A percentile compares a stretch with the other conserved stretches of the same genome.
These are phyloP conservation scores for Oryza longistaminata DNA, from an alignment of 176 grass and related monocot species.

Conservation along the genomic window DNA sequence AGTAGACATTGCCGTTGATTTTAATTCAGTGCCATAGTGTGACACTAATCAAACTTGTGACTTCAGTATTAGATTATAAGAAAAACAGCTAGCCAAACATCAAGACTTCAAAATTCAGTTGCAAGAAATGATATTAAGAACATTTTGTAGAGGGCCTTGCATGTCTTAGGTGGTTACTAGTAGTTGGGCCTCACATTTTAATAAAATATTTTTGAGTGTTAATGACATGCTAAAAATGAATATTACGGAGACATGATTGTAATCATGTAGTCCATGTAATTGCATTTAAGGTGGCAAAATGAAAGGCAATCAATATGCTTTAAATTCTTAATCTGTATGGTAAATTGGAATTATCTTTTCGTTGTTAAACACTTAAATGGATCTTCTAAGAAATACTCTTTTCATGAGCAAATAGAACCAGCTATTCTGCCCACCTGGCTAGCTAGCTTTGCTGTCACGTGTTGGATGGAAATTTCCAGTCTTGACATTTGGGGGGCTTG, in stretches of 20 bases:
- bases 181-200: not conserved
- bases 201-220: not conserved
- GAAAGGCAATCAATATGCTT: not conserved
- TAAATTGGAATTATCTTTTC: not conserved
- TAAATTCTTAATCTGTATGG: not conserved
- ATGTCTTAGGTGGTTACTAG: not conserved
- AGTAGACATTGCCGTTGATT: slow-evolving; percentile 21
- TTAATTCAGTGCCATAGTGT: slow-evolving; percentile 5
- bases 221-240: not conserved
- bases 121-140: not conserved
- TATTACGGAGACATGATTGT: not conserved
- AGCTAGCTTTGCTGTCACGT: not conserved
- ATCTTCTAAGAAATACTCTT: not conserved
- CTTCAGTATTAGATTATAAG: not conserved
- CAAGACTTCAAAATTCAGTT: not conserved
- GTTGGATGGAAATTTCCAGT: not conserved
- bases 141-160: slow-evolving; percentile 23
- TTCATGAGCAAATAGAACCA: not conserved
- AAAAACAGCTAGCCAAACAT: not conserved
- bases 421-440: not conserved
- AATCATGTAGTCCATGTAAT: not conserved
- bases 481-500: not conserved
- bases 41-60: not conserved
- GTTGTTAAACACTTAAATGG: not conserved
- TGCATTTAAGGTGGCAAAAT: not conserved